Evolutionary conservation across 2,329 filamentous ascomycete species (phyloP).

Genomic region (Fusarium sp.): DNA sequence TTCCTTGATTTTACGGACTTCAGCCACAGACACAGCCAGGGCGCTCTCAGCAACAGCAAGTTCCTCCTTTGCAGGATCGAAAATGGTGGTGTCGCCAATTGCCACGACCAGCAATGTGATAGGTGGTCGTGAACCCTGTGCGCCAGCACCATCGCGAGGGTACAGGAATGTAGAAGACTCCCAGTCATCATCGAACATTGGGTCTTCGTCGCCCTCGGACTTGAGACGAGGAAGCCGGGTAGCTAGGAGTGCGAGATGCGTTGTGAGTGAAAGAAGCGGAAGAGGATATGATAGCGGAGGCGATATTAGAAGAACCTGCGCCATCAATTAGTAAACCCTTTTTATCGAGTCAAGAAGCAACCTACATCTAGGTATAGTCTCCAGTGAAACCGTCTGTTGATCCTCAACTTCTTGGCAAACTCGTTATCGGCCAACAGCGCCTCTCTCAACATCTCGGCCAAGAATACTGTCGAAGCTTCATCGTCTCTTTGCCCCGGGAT

Average conservation of each 20-base stretch:
- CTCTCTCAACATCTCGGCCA: slow-evolving; percentile 89
- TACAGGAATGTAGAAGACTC: slow-evolving; percentile 83
- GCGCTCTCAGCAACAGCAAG: slow-evolving; percentile 92
- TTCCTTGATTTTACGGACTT: slow-evolving; percentile 47
- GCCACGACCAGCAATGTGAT: slow-evolving; percentile 91
- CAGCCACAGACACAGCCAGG: slow-evolving; percentile 83
- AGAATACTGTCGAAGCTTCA: slow-evolving; percentile 86
- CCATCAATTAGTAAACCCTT: neutral
- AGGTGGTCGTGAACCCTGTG: slow-evolving; percentile 70
- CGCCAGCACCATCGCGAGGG: slow-evolving; percentile 57
- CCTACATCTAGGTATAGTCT: slow-evolving; percentile 92
- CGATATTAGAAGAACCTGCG: slow-evolving; percentile 90
- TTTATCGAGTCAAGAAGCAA: slow-evolving; percentile 27
- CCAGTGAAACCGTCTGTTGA: slow-evolving; percentile 96
- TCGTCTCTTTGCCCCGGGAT: slow-evolving; percentile 92
- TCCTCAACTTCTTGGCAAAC: slow-evolving; percentile 78
- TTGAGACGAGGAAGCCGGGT: slow-evolving; percentile 86
- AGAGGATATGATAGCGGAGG: slow-evolving; percentile 92
- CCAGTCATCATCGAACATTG: slow-evolving; percentile 98
- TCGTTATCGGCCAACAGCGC: slow-evolving; percentile 79
- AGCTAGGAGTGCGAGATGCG: slow-evolving; percentile 90
- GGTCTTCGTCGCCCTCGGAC: slow-evolving; percentile 93
- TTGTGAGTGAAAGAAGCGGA: slow-evolving; percentile 90
- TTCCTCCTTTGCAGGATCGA: slow-evolving; percentile 92
- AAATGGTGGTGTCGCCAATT: slow-evolving; percentile 88